These are phyloP conservation scores for Carex littledalei DNA, from an alignment of 176 grass and related monocot genomes.

Conservation along the genomic window DNA sequence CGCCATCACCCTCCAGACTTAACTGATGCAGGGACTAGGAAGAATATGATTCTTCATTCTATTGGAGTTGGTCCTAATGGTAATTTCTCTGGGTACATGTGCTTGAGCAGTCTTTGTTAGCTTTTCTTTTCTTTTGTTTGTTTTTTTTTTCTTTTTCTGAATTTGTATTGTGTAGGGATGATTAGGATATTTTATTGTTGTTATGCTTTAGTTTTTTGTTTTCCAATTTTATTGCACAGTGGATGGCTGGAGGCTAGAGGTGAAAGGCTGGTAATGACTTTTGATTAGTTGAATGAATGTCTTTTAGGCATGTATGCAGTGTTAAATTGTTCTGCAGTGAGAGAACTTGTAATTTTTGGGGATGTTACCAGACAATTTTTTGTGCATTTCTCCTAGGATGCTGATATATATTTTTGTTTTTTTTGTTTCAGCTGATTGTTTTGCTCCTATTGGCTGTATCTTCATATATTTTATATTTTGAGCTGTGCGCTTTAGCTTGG, in stretches of 20 bases:
- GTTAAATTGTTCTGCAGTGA: neutral
- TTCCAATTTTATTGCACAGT: neutral
- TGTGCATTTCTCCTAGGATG: neutral
- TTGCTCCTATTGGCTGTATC: neutral
- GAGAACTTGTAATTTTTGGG: neutral
- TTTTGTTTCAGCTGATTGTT: neutral
- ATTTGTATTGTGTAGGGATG: neutral
- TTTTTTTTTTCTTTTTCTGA: neutral
- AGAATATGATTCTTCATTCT: neutral
- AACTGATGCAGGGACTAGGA: neutral
- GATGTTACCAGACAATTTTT: neutral
- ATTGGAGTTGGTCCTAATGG: neutral
- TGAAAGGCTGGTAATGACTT: neutral
- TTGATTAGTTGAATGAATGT: neutral
- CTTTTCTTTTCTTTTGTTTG: neutral
- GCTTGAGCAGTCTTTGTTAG: neutral
- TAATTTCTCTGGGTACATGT: neutral
- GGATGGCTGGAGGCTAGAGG: neutral
- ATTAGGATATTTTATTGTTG: neutral
- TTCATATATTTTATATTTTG: neutral
- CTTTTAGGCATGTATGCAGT: neutral
- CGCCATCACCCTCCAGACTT: constrained; percentile 17
- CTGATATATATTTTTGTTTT: neutral
- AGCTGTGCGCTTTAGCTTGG: neutral
- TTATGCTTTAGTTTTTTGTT: neutral